phyloP scores from a whole-genome alignment of 768 basidiomycete genomes.

The Boletellus ananiceps region DNA sequence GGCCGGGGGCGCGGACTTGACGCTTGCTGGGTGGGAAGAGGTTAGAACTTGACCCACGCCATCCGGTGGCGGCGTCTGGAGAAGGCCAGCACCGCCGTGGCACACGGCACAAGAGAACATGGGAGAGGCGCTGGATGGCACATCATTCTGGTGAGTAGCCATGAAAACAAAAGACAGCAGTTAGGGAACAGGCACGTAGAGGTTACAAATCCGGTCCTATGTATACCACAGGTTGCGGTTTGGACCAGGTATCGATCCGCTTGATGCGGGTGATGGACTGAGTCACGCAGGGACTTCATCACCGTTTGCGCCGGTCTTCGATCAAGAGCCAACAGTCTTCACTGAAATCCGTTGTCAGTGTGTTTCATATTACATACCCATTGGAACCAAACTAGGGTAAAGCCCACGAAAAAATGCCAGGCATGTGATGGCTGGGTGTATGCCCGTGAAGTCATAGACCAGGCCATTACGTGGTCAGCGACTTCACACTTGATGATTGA shows the following conservation, averaged over 20 bases:
- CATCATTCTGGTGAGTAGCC: background rate
- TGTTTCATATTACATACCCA: slow-evolving; percentile 1
- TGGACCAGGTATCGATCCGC: background rate
- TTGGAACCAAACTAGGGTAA: background rate
- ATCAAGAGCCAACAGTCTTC: background rate
- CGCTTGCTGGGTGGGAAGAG: background rate
- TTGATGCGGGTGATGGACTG: background rate
- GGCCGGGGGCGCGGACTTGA: background rate
- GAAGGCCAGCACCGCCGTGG: background rate
- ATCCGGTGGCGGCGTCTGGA: background rate
- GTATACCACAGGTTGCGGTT: slow-evolving; percentile 1
- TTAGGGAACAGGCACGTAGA: background rate
- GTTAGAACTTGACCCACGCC: background rate
- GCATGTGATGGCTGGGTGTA: background rate
- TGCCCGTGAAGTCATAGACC: background rate
- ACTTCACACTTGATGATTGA: slow-evolving; percentile 3
- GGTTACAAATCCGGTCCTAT: background rate
- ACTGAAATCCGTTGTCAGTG: background rate
- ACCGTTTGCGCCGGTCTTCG: background rate
- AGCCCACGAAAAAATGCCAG: background rate
- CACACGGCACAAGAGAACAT: background rate
- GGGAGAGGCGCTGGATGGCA: background rate
- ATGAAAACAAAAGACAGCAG: slow-evolving; percentile 4
- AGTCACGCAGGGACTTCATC: background rate
- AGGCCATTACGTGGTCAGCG: background rate